A percentile compares a stretch with the other conserved stretches of the same genome.
These are phyloP conservation scores for Takashimella tepidaria DNA, from an alignment of 1,284 basidiomycete species.

Conservation along the genomic window DNA sequence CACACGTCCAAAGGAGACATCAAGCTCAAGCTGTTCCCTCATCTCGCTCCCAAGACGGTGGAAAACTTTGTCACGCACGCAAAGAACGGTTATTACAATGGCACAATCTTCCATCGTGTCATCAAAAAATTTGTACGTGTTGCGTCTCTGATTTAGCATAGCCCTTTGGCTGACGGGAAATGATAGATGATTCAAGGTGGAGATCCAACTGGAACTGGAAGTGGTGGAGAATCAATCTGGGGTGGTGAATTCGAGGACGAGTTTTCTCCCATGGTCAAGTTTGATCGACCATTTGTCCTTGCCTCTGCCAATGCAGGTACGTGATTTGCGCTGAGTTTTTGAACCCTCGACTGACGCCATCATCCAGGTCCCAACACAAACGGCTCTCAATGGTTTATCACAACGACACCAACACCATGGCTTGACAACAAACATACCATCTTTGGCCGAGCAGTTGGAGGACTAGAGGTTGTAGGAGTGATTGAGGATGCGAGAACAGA, in stretches of 20 bases:
- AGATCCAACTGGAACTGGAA: slow-evolving; percentile 70
- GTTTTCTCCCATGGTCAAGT: slow-evolving; percentile 79
- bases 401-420: slow-evolving; percentile 92
- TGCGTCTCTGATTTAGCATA: background rate
- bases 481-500: slow-evolving; percentile 61
- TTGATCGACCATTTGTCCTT: slow-evolving; percentile 95
- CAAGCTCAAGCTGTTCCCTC: slow-evolving; percentile 81
- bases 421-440: slow-evolving; percentile 59
- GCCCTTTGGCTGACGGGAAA: slow-evolving; percentile 10
- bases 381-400: slow-evolving; percentile 92
- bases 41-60: slow-evolving; percentile 86
- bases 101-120: slow-evolving; percentile 92
- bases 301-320: slow-evolving; percentile 84
- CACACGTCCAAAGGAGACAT: slow-evolving; percentile 97
- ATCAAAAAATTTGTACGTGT: slow-evolving; percentile 83
- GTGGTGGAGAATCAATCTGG: slow-evolving; percentile 95
- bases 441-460: slow-evolving; percentile 53
- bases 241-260: slow-evolving; percentile 93
- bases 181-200: slow-evolving; percentile 95
- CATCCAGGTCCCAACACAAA: slow-evolving; percentile 82
- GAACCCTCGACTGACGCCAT: background rate
- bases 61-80: slow-evolving; percentile 97
- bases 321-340: background rate
- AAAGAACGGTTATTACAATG: slow-evolving; percentile 86
- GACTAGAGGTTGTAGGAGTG: slow-evolving; percentile 54